Conservation (phyloP, 129 eudicot genomes). For the Flaveria bidentis region DNA sequence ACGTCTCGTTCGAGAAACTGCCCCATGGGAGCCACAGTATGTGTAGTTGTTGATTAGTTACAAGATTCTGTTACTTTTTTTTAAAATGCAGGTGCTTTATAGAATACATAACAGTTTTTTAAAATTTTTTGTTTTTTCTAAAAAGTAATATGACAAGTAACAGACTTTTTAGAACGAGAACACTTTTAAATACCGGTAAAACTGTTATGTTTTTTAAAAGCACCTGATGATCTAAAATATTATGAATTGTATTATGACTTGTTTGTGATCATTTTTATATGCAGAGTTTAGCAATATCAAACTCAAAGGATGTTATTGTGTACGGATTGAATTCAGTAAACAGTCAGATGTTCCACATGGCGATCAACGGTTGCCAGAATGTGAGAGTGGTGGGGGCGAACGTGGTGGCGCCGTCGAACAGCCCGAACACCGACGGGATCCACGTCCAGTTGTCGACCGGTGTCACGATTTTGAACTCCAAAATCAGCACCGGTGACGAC, state of each 20-base stretch:
- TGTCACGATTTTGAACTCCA: slow-evolving; percentile 51
- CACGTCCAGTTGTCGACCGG: slow-evolving; percentile 59
- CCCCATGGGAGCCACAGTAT: slow-evolving; percentile 69
- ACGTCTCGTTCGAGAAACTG: slow-evolving; percentile 42
- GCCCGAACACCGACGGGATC: slow-evolving; percentile 82
- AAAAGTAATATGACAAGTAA: no score
- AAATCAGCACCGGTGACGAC: slow-evolving; percentile 71
- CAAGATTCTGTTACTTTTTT: no score
- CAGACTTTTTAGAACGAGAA: no score
- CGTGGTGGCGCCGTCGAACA: slow-evolving; percentile 55
- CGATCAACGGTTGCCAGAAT: slow-evolving; percentile 55
- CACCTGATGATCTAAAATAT: no score
- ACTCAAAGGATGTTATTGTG: slow-evolving; percentile 50
- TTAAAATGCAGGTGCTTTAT: no score
- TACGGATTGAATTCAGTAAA: slow-evolving; percentile 55
- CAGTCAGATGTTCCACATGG: slow-evolving; percentile 74
- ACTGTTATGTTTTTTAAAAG: no score
- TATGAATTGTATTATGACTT: no score
- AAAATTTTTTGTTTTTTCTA: no score
- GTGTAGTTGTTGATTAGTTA: no score
- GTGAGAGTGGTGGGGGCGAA: slow-evolving; percentile 44
- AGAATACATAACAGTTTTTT: no score
- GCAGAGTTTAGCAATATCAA: slow-evolving; percentile 61
- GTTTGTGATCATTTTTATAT: not conserved
- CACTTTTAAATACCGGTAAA: no score